Evolutionary conservation across 2,329 filamentous ascomycete genomes (phyloP).

Genomic region (Nemania sp.): DNA sequence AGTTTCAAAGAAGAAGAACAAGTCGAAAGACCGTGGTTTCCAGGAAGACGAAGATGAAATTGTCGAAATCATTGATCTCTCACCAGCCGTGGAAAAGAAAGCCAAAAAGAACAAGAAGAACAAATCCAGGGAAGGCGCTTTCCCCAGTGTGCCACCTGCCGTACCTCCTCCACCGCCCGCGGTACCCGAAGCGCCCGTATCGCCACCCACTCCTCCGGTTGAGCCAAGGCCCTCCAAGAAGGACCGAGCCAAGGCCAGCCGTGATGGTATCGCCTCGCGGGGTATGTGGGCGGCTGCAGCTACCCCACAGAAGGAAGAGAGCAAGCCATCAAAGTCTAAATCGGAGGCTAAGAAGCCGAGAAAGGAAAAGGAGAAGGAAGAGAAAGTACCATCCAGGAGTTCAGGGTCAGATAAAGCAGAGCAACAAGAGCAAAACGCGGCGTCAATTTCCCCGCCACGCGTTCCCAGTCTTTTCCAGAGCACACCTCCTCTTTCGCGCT

Average conservation of each 20-base stretch:
- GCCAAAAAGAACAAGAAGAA: slow-evolving; percentile 38
- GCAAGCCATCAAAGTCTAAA: slow-evolving; percentile 61
- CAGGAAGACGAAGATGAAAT: slow-evolving; percentile 42
- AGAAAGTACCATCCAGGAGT: slow-evolving; percentile 63
- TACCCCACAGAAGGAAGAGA: slow-evolving; percentile 59
- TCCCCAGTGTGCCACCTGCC: slow-evolving; percentile 44
- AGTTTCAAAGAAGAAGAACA: slow-evolving; percentile 33
- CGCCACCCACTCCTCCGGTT: slow-evolving; percentile 47
- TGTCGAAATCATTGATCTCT: slow-evolving; percentile 55
- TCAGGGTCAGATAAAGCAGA: slow-evolving; percentile 69
- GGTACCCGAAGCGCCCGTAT: slow-evolving; percentile 47
- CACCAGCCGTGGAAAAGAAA: slow-evolving; percentile 44
- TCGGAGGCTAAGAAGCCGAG: slow-evolving; percentile 64
- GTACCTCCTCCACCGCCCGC: slow-evolving; percentile 38
- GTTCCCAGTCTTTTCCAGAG: slow-evolving; percentile 69
- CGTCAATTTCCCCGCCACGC: slow-evolving; percentile 58
- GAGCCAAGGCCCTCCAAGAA: slow-evolving; percentile 68
- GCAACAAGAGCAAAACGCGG: slow-evolving; percentile 44
- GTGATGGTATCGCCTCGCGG: slow-evolving; percentile 72
- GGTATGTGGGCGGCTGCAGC: slow-evolving; percentile 72
- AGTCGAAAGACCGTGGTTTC: slow-evolving; percentile 32
- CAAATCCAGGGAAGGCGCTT: slow-evolving; percentile 41
- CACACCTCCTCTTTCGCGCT: slow-evolving; percentile 67
- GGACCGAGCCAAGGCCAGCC: slow-evolving; percentile 75
- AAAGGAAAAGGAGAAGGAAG: slow-evolving; percentile 67